Conservation (phyloP, 2,329 filamentous ascomycete species). For the Penicillium sp. region DNA sequence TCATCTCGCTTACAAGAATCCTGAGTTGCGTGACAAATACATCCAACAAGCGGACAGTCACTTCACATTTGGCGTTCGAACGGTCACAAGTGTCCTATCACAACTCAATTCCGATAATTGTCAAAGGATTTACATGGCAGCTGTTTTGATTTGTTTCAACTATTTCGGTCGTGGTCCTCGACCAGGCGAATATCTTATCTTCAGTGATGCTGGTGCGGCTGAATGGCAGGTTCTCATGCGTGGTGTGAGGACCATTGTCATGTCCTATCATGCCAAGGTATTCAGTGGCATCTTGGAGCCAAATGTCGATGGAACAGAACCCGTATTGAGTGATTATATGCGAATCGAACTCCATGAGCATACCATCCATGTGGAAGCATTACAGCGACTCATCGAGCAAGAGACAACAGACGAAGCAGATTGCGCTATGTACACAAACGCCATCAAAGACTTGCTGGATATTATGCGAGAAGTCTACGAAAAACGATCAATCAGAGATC, state of each 20-base stretch:
- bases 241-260: conserved; percentile 38
- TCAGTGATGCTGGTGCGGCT: conserved; percentile 36
- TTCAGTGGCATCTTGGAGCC: conserved; percentile 36
- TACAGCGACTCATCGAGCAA: conserved; percentile 23
- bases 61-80: conserved; percentile 44
- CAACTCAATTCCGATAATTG: conserved; percentile 37
- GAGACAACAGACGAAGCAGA: conserved; percentile 1
- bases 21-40: conserved; percentile 29
- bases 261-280: conserved; percentile 26
- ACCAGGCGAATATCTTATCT: conserved; percentile 41
- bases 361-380: conserved; percentile 17
- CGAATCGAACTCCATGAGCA: conserved; percentile 28
- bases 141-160: conserved; percentile 40
- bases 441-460: conserved; percentile 21
- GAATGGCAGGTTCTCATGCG: conserved; percentile 44
- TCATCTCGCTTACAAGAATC: conserved; percentile 35
- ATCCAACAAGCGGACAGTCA: conserved; percentile 39
- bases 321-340: conserved; percentile 20
- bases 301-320: background rate
- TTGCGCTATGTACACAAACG: conserved; percentile 15
- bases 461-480: conserved; percentile 31
- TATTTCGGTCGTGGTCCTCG: conserved; percentile 43
- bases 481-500: conserved; percentile 14
- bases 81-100: conserved; percentile 38
- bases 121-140: conserved; percentile 42